These are phyloP conservation scores for Allium fistulosum DNA, from an alignment of 106 monocot genomes.

Conservation along the genomic window DNA sequence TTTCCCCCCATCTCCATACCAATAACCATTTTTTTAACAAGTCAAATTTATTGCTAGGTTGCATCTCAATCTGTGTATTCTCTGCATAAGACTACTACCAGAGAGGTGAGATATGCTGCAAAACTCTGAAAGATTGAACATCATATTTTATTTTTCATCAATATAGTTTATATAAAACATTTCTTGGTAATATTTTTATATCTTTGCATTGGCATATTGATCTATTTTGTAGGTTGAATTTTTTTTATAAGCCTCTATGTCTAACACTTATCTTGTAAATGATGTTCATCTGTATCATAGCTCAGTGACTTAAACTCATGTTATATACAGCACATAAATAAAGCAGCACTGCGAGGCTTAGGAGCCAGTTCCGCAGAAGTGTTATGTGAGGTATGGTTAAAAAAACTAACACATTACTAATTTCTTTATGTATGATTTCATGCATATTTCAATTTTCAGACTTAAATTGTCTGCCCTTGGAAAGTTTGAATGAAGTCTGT, in stretches of 20 bases:
- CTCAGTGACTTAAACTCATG: too few relatives aligned
- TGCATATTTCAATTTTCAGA: background rate
- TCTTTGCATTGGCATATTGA: too few relatives aligned
- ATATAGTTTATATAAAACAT: too few relatives aligned
- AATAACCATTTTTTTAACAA: background rate
- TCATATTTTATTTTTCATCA: too few relatives aligned
- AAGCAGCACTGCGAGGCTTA: constrained; percentile 60
- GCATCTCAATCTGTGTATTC: constrained; percentile 90
- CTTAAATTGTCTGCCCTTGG: too few relatives aligned
- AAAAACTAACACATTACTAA: background rate
- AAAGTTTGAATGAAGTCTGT: background rate
- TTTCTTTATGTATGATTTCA: background rate
- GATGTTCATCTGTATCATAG: too few relatives aligned
- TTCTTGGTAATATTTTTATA: too few relatives aligned
- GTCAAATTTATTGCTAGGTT: constrained; percentile 35
- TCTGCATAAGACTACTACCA: constrained; percentile 89
- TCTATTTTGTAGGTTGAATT: too few relatives aligned
- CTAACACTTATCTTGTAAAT: too few relatives aligned
- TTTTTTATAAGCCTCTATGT: too few relatives aligned
- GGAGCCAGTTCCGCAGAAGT: constrained; percentile 68
- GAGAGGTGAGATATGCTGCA: constrained; percentile 55
- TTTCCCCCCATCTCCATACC: background rate
- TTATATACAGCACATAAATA: constrained; percentile 54
- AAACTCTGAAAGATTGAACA: too few relatives aligned
- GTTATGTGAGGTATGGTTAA: constrained; percentile 62